Evolutionary conservation across 176 grass and related monocot species (phyloP).

Genomic region (Eleusine coracana): DNA sequence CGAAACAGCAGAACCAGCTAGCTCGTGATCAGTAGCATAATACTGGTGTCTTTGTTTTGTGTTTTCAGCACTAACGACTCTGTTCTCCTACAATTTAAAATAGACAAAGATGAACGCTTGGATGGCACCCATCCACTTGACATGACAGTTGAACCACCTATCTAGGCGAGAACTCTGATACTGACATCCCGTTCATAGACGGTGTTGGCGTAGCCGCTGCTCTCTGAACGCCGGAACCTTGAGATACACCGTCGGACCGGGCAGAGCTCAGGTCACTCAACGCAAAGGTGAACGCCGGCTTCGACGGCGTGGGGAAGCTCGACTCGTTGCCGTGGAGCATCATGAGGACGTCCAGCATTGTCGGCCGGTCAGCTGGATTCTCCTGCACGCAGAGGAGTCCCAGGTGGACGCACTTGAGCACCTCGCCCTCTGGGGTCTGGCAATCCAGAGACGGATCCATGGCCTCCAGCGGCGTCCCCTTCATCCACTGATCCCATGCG

Average conservation of each 20-base stretch:
- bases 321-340: constrained; percentile 17
- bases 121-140: too few relatives aligned
- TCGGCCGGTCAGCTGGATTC: constrained; percentile 25
- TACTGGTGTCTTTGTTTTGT: too few relatives aligned
- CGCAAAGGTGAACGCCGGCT: constrained; percentile 33
- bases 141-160: background rate
- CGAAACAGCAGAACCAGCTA: too few relatives aligned
- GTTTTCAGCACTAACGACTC: too few relatives aligned
- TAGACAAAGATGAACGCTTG: too few relatives aligned
- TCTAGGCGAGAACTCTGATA: constrained; percentile 23
- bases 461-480: background rate
- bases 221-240: background rate
- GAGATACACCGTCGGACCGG: too few relatives aligned
- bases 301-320: constrained; percentile 23
- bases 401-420: constrained; percentile 43
- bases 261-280: background rate
- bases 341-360: constrained; percentile 26
- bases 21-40: too few relatives aligned
- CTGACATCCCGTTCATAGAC: background rate
- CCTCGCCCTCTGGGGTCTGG: background rate
- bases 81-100: too few relatives aligned
- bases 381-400: constrained; percentile 43
- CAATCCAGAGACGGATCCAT: constrained; percentile 12
- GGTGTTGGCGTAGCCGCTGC: too few relatives aligned
- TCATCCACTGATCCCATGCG: constrained; percentile 47